Base-by-base conservation (phyloP, 2,329 filamentous ascomycete genomes). In the Epichloe amarillans region DNA sequence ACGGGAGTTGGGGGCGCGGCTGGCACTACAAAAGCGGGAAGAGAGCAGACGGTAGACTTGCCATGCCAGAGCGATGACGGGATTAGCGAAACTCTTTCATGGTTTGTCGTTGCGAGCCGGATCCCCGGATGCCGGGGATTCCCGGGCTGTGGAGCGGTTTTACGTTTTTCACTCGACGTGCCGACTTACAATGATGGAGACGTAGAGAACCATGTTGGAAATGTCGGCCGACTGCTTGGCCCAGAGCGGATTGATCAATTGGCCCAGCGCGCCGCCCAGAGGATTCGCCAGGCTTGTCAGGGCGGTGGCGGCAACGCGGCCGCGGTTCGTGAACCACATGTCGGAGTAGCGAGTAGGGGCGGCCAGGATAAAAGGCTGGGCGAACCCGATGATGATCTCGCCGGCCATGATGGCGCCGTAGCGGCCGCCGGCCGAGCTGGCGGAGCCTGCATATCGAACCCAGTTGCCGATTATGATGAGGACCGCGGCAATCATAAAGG, bases 291-390 rank as follows among this genome's bases (percentile, higher is more conserved):
- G 69, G 53, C 83, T 90, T 21, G 84, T 83, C 37, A 95, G 62
- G 1, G 91, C 93, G 1, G 91, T 97, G 17, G 91, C 91, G 50
- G 85, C 84, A 12, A 95, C 86, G 50, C 93, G 80, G 7, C 90
- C 91, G 11, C 74, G 72, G 59, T 86, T 83, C 2, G 88, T 90
- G 69, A 97, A 97, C 93, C 93, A 97, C 53, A 95, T 72, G 64
- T 96, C 90, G 50, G 87, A 93, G 68, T 95, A 98, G 54, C 88
- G 76, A 0, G 93, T 91, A 0, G 93, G 91, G 0, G 91, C 88
- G 6, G 85, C 82, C 10, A 97, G 79, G 12, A 95, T 88, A 65
- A 97, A 97, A 0, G 93, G 90, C 64, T 98, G 93, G 1, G 88
- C 83, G 39, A 96, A 75, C 1, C 91, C 93, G 49, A 86, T 88